These are phyloP conservation scores for Botrytis fabae DNA, from an alignment of 2,329 filamentous ascomycete genomes.

Conservation along the genomic window DNA sequence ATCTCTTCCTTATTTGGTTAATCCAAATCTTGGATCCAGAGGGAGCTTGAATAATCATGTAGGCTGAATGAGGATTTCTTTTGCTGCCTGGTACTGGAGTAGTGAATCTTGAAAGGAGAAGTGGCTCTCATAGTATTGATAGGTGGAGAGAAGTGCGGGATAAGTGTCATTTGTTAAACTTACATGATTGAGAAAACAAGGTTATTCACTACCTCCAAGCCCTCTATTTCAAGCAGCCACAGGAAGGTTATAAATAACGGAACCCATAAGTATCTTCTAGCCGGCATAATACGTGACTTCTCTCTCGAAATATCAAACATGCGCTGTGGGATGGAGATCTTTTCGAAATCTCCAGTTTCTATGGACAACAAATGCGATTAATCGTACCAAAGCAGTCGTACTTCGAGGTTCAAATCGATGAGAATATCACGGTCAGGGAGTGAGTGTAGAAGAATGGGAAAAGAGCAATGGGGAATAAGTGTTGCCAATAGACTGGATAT, in stretches of 20 bases:
- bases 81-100: background rate
- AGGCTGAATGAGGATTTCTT: background rate
- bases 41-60: background rate
- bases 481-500: background rate
- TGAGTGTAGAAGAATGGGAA: background rate
- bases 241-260: background rate
- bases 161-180: background rate
- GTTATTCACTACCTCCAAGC: background rate
- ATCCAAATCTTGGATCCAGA: background rate
- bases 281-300: too few relatives aligned
- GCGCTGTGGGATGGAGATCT: background rate
- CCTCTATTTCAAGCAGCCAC: background rate
- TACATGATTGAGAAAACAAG: background rate
- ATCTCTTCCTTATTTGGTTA: background rate
- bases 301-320: accelerated
- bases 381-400: background rate
- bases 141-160: background rate
- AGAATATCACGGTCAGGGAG: accelerated
- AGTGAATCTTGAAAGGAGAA: background rate
- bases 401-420: accelerated
- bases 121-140: background rate
- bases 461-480: accelerated
- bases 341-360: background rate
- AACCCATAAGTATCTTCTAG: background rate
- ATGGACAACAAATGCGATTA: accelerated